A percentile compares a stretch with the other conserved stretches of the same genome.
Evolutionary conservation across 345 rosid genomes (phyloP).

Genomic region (Garcia nutans): DNA sequence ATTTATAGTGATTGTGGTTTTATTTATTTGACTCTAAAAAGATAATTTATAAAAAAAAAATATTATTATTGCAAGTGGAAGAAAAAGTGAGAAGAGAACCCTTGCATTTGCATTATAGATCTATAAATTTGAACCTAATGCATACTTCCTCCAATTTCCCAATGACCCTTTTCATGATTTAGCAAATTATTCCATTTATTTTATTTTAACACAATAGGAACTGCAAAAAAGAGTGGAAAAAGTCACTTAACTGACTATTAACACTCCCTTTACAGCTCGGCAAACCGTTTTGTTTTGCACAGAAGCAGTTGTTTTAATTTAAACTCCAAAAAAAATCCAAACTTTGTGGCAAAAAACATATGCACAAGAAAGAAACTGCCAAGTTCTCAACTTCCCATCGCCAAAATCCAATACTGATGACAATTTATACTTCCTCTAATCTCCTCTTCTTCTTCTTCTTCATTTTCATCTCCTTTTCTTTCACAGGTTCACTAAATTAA

Average conservation of each 20-base stretch:
- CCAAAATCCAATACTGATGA: conserved; percentile 6
- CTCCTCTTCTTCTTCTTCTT: conserved; percentile 1
- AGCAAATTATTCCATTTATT: background rate
- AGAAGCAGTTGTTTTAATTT: conserved; percentile 8
- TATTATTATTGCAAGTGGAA: too few relatives aligned
- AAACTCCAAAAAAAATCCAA: background rate
- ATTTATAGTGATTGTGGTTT: too few relatives aligned
- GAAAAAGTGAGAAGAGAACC: too few relatives aligned
- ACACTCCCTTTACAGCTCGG: conserved; percentile 2
- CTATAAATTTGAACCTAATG: background rate
- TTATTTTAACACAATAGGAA: background rate
- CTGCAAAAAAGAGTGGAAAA: background rate
- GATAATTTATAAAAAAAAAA: too few relatives aligned
- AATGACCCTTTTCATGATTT: background rate
- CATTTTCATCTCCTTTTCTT: background rate
- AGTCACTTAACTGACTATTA: background rate
- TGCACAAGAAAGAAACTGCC: background rate
- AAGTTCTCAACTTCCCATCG: background rate
- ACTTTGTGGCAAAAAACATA: conserved; percentile 6
- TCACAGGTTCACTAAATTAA: conserved; percentile 12
- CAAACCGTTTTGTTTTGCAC: conserved; percentile 8
- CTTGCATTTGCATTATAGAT: too few relatives aligned
- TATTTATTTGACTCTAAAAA: too few relatives aligned
- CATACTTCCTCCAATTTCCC: background rate
- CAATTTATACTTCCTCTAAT: conserved; percentile 12